These are phyloP conservation scores for Trichoderma cornu-damae DNA, from an alignment of 2,329 filamentous ascomycete species.

Conservation along the genomic window DNA sequence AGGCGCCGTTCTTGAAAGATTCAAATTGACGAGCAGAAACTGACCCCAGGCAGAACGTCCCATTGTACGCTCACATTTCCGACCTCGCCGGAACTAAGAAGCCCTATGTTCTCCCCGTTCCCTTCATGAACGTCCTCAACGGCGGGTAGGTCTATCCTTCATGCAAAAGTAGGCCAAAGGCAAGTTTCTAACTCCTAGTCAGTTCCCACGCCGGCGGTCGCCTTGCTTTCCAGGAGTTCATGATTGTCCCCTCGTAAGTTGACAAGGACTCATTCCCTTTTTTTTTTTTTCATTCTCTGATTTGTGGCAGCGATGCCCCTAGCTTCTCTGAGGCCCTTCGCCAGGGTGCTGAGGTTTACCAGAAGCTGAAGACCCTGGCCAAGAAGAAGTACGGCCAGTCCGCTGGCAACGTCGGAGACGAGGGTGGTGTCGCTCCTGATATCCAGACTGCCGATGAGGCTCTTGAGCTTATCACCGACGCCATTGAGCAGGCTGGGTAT, in stretches of 20 bases:
- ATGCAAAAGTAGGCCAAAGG: neutral
- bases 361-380: slow-evolving; percentile 90
- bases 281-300: slow-evolving; percentile 14
- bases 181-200: slow-evolving; percentile 20
- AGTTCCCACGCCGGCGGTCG: slow-evolving; percentile 95
- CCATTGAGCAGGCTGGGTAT: slow-evolving; percentile 94
- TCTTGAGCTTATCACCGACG: slow-evolving; percentile 88
- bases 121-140: slow-evolving; percentile 92
- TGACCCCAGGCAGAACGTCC: slow-evolving; percentile 53
- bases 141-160: slow-evolving; percentile 48
- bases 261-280: neutral
- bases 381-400: slow-evolving; percentile 99
- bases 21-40: slow-evolving; percentile 2
- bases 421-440: slow-evolving; percentile 98
- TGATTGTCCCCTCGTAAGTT: slow-evolving; percentile 76
- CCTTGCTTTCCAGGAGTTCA: slow-evolving; percentile 93
- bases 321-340: slow-evolving; percentile 94
- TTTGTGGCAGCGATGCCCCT: slow-evolving; percentile 60
- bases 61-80: slow-evolving; percentile 82
- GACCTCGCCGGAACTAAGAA: slow-evolving; percentile 86
- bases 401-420: slow-evolving; percentile 96
- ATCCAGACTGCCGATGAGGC: slow-evolving; percentile 97
- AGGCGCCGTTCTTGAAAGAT: slow-evolving; percentile 17
- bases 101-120: slow-evolving; percentile 83
- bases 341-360: slow-evolving; percentile 96